Percentiles rank a stretch among this genome's conserved stretches.
phyloP scores from a whole-genome alignment of 106 monocot genomes.

The Chionographis japonica region DNA sequence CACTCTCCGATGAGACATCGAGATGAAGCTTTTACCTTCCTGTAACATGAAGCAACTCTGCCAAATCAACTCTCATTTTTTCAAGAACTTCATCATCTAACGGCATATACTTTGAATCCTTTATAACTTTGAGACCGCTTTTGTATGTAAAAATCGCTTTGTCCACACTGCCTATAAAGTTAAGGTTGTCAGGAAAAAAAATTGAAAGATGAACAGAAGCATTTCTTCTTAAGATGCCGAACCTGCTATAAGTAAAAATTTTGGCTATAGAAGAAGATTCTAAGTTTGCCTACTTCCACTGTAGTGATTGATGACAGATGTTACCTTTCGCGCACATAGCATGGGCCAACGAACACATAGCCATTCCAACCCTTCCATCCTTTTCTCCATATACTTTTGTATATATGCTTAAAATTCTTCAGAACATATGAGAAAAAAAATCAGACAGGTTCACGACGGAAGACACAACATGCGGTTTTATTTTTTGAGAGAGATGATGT shows the following conservation, averaged over 20 bases:
- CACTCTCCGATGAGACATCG: not conserved
- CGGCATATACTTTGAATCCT: conserved; percentile 57
- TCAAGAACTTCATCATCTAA: conserved; percentile 71
- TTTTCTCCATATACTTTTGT: conserved; percentile 49
- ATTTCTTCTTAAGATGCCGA: not conserved
- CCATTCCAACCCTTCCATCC: conserved; percentile 81
- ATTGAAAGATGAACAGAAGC: conserved; percentile 2
- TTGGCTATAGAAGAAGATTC: not conserved
- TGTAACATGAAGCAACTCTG: conserved; percentile 73
- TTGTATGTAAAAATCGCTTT: conserved; percentile 62
- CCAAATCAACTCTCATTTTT: conserved; percentile 64
- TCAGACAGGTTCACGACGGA: not conserved
- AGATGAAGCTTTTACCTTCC: conserved; percentile 51
- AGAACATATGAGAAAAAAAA: not conserved
- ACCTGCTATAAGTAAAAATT: not conserved
- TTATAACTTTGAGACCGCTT: conserved; percentile 60
- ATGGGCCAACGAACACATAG: conserved; percentile 76
- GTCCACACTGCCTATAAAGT: conserved; percentile 45
- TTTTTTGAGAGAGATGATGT: not conserved
- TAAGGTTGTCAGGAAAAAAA: not conserved
- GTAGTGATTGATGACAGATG: not conserved
- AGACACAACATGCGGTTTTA: not conserved
- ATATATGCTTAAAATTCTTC: conserved; percentile 66
- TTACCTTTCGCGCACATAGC: conserved; percentile 80
- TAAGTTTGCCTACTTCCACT: not conserved